Base-by-base conservation (phyloP, 495 filamentous ascomycete species). In the Daldinia vernicosa region DNA sequence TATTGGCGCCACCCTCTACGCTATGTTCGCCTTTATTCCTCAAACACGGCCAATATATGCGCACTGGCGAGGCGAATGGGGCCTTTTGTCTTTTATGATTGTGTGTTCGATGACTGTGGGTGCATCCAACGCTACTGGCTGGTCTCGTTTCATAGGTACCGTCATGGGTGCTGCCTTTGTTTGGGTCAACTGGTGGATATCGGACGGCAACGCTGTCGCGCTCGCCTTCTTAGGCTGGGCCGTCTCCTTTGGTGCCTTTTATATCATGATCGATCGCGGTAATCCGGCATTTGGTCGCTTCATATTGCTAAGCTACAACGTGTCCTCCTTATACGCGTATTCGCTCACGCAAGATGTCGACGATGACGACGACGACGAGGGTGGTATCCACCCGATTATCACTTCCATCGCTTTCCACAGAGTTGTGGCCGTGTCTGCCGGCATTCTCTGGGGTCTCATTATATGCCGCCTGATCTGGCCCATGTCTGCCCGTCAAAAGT, bases 21-120 rank as follows among this genome's bases (percentile, higher is more conserved):
- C 93, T 19, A 84, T 96, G 70, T 90, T 93, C 51, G 89, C 95
- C 6, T 99, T 97, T 76, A 82, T 98, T 60, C 87, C 89, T 7
- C 80, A 84, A 5, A 95, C 92, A 14, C 84, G 93, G 60, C 92
- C 93, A 0, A 83, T 90, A 50, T 99, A 97, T 74, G 84, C 87
- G 22, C 91, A 91, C 70, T 99, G 94, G 94, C 84, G 95, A 71
- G 95, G 95, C 1, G 95, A 99, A 85, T 99, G 95, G 95, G 95
- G 95, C 12, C 83, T 98, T 1, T 77, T 98, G 39, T 97, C 95
- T 0, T 99, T 97, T 81, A 99, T 99, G 95, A 86, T 98, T 60
- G 95, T 99, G 17, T 97, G 95, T 77, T 92, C 92, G 6, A 98
- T 98, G 95, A 98, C 95, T 0, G 93, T 97, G 43, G 95, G 95